Evolutionary conservation across 2,329 filamentous ascomycete species (phyloP).

Genomic region (Leptographium flavum): DNA sequence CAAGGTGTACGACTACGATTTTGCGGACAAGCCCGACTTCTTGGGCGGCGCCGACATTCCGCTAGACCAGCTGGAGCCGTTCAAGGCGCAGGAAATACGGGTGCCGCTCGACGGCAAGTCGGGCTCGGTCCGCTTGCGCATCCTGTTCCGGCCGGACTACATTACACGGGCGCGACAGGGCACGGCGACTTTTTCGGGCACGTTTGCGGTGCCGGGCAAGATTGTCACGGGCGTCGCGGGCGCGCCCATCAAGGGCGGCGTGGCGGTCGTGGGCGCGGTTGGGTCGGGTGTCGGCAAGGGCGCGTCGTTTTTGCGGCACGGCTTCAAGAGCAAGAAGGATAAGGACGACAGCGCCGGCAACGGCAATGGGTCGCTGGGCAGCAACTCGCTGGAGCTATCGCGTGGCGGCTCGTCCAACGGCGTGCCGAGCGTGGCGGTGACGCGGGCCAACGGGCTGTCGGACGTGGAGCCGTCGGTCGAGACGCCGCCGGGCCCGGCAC

Average conservation of each 20-base stretch:
- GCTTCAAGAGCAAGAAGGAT: conserved; percentile 56
- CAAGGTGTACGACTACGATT: conserved; percentile 90
- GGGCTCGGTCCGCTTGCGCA: conserved; percentile 63
- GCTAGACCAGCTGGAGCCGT: conserved; percentile 70
- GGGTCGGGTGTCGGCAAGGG: conserved; percentile 76
- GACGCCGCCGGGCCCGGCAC: conserved; percentile 20
- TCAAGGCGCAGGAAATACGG: conserved; percentile 61
- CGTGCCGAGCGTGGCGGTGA: conserved; percentile 19
- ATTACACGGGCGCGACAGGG: conserved; percentile 77
- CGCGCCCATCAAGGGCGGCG: conserved; percentile 86
- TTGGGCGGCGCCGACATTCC: conserved; percentile 67
- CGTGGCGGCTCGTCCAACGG: conserved; percentile 7
- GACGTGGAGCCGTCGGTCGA: conserved; percentile 13
- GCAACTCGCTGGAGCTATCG: conserved; percentile 13
- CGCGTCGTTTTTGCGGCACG: conserved; percentile 78
- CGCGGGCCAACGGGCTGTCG: conserved; percentile 25
- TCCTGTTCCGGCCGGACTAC: conserved; percentile 89
- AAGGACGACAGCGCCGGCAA: too few relatives aligned
- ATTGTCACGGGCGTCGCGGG: conserved; percentile 72
- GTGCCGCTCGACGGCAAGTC: conserved; percentile 79
- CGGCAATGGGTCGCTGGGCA: conserved; percentile 20
- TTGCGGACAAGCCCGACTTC: conserved; percentile 86
- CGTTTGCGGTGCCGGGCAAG: conserved; percentile 73
- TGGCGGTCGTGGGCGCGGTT: conserved; percentile 55
- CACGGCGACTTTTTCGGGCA: conserved; percentile 83